These are phyloP conservation scores for Aureobasidium leucospermi DNA, from an alignment of 2,329 filamentous ascomycete species.

Conservation along the genomic window DNA sequence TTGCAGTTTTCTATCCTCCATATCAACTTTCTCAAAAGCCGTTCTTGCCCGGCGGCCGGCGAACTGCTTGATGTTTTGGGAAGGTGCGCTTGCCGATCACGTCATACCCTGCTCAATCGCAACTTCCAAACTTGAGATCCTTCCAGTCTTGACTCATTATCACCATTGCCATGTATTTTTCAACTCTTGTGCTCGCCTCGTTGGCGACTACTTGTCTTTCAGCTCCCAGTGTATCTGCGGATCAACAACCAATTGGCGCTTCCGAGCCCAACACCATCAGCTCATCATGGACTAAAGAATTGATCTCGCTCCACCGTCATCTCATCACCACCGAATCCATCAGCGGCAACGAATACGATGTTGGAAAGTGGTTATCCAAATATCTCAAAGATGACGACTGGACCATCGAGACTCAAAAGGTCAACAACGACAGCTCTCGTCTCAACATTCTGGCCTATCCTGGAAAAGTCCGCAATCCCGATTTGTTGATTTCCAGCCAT, in stretches of 20 bases:
- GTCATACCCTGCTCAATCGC: neutral
- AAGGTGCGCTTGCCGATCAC: neutral
- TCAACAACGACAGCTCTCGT: constrained; percentile 37
- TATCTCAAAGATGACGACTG: constrained; percentile 58
- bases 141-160: neutral
- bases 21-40: neutral
- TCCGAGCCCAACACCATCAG: neutral
- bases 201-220: neutral
- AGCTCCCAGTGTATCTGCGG: neutral
- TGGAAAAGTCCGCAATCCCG: constrained; percentile 43
- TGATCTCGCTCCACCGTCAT: constrained; percentile 66
- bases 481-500: constrained; percentile 66
- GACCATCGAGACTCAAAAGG: constrained; percentile 54
- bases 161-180: neutral
- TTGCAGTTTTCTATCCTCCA: too few relatives aligned
- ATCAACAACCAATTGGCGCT: constrained; percentile 5
- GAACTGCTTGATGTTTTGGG: neutral
- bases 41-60: neutral
- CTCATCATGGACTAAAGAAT: constrained; percentile 26
- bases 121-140: neutral
- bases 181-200: neutral
- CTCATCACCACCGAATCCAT: constrained; percentile 70
- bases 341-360: constrained; percentile 58
- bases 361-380: constrained; percentile 60
- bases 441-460: constrained; percentile 73